These are phyloP conservation scores for Strigomonas culicis DNA, from an alignment of 208 protist genomes.

Conservation along the genomic window DNA sequence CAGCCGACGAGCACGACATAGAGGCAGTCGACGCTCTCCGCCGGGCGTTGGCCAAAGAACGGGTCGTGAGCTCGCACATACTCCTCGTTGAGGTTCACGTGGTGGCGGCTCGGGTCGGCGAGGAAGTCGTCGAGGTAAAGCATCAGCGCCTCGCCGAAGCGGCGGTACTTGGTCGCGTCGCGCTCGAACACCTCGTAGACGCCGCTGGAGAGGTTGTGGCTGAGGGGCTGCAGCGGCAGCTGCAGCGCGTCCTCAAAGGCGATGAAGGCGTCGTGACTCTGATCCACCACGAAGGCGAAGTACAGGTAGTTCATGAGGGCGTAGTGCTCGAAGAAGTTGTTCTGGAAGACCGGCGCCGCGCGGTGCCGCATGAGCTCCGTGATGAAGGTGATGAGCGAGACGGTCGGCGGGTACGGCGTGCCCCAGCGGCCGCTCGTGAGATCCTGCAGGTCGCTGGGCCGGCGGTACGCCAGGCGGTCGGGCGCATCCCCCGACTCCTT, in stretches of 20 bases:
- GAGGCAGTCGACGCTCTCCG: slow-evolving; percentile 8
- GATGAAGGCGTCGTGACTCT: slow-evolving; percentile 48
- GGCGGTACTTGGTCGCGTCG: slow-evolving; percentile 96
- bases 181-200: slow-evolving; percentile 99
- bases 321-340: slow-evolving; percentile 62
- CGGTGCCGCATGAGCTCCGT: slow-evolving; percentile 77
- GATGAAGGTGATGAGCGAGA: slow-evolving; percentile 50
- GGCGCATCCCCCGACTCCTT: neutral
- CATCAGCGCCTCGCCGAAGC: slow-evolving; percentile 90
- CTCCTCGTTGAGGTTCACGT: slow-evolving; percentile 18
- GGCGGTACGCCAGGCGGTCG: slow-evolving; percentile 15
- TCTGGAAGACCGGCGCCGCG: slow-evolving; percentile 52
- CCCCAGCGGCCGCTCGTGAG: slow-evolving; percentile 44
- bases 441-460: slow-evolving; percentile 24
- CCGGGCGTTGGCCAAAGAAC: slow-evolving; percentile 3
- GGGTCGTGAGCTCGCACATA: slow-evolving; percentile 15
- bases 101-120: slow-evolving; percentile 24
- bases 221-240: slow-evolving; percentile 95
- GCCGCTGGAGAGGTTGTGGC: slow-evolving; percentile 95
- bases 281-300: slow-evolving; percentile 36
- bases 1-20: slow-evolving; percentile 96
- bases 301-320: slow-evolving; percentile 60
- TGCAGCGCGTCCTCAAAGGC: slow-evolving; percentile 92
- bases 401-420: slow-evolving; percentile 31
- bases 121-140: slow-evolving; percentile 53